These are phyloP conservation scores for Pythium phragmitis DNA, from an alignment of 352 stramenopile genomes.

Conservation along the genomic window DNA sequence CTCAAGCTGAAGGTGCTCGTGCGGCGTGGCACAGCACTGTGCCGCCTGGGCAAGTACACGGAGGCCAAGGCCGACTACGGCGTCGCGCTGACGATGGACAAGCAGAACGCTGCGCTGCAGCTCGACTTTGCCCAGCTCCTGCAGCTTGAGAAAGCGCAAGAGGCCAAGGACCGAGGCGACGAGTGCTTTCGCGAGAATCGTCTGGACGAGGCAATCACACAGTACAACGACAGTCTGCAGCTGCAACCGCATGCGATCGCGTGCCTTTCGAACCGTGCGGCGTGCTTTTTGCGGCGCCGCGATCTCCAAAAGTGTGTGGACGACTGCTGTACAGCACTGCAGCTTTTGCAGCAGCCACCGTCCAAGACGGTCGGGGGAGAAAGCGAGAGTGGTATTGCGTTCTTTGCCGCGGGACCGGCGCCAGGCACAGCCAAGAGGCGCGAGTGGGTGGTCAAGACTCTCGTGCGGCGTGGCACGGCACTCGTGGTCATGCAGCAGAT, in stretches of 20 bases:
- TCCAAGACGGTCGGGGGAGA: neutral
- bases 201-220: constrained; percentile 39
- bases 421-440: constrained; percentile 57
- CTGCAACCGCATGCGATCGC: constrained; percentile 64
- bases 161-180: constrained; percentile 53
- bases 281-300: constrained; percentile 59
- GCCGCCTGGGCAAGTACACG: constrained; percentile 52
- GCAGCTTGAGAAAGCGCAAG: constrained; percentile 49
- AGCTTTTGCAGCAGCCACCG: constrained; percentile 50
- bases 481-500: constrained; percentile 37
- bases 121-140: constrained; percentile 71
- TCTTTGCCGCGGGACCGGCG: constrained; percentile 54
- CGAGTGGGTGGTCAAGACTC: constrained; percentile 73
- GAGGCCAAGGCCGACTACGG: constrained; percentile 80
- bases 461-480: constrained; percentile 64
- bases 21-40: constrained; percentile 67
- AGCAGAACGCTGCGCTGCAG: constrained; percentile 60
- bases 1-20: constrained; percentile 79
- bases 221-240: constrained; percentile 59
- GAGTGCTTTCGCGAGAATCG: constrained; percentile 41
- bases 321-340: constrained; percentile 59
- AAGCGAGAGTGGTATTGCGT: constrained; percentile 32
- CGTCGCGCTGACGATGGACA: constrained; percentile 74
- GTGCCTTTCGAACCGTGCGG: constrained; percentile 75
- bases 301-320: constrained; percentile 47